Percentiles rank a stretch among this genome's conserved stretches.
These are phyloP conservation scores for Fusarium sacchari DNA, from an alignment of 2,329 filamentous ascomycete genomes.

Conservation along the genomic window DNA sequence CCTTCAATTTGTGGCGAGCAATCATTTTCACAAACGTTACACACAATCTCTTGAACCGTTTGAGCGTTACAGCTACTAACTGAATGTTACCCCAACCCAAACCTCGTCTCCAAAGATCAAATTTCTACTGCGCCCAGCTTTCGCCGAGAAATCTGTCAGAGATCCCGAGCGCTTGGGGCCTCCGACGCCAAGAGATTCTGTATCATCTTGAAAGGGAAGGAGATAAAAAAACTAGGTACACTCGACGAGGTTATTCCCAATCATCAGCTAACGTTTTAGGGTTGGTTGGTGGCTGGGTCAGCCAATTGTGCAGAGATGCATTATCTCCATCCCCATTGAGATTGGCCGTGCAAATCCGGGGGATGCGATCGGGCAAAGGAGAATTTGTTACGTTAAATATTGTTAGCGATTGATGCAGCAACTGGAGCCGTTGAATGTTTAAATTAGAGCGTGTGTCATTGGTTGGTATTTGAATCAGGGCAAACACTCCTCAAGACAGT, in stretches of 20 bases:
- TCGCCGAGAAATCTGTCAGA: conserved; percentile 25
- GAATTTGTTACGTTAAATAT: conserved; percentile 17
- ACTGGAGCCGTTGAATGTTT: not conserved
- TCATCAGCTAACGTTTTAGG: not conserved
- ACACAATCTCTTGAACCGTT: not conserved
- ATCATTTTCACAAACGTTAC: not conserved
- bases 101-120: not conserved
- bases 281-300: not conserved
- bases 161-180: conserved; percentile 15
- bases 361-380: conserved; percentile 1
- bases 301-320: not conserved
- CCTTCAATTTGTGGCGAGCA: not conserved
- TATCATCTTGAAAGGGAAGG: conserved; percentile 28
- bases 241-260: not conserved
- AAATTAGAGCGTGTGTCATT: not conserved
- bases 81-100: conserved; percentile 18
- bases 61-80: not conserved
- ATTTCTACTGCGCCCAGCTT: not conserved
- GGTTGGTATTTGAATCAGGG: not conserved
- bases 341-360: not conserved
- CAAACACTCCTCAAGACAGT: not conserved
- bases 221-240: conserved; percentile 1
- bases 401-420: not conserved
- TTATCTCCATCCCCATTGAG: not conserved
- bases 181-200: not conserved